Evolutionary conservation across 2,329 filamentous ascomycete genomes (phyloP), one percentile per base, ranked within the genome.

Genomic region (Elsinoe arachidis): DNA sequence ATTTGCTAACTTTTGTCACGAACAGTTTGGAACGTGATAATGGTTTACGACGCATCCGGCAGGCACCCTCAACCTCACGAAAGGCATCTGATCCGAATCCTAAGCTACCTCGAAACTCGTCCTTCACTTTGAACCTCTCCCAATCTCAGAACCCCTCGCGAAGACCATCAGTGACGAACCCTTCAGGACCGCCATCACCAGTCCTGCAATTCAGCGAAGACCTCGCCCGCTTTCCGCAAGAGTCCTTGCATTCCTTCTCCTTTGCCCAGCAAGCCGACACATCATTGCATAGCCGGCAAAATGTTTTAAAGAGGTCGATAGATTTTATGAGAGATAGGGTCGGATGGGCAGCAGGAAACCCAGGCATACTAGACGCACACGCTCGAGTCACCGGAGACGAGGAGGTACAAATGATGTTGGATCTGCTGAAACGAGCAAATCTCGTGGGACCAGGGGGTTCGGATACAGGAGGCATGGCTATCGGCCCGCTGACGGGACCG

Each of bases 191-290:
- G 21, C 76, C 79, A 17, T 90, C 90, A 19, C 89, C 90, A 21
- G 82, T 75, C 5, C 66, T 87, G 41, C 76, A 82, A 61, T 90
- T 90, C 68, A 81, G 84, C 66, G 93, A 97, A 75, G 93, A 99
- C 68, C 81, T 99, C 46, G 86, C 85, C 46, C 86, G 91, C 53
- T 99, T 99, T 69, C 92, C 93, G 1, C 90, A 89, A 64, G 93
- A 99, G 70, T 99, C 93, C 5, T 77, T 99, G 47, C 93, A 99
- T 72, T 99, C 93, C 1, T 99, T 99, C 74, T 97, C 92, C 11
- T 99, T 99, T 71, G 90, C 93, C 39, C 89, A 95, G 64, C 91
- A 96, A 72, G 92, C 91, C 2, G 91, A 96, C 67, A 92, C 97
- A 61, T 84, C 90, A 61, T 79, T 97, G 57, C 88, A 96, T 69